These are phyloP conservation scores for Dioscorea dumetorum DNA, from an alignment of 106 monocot genomes.

Conservation along the genomic window DNA sequence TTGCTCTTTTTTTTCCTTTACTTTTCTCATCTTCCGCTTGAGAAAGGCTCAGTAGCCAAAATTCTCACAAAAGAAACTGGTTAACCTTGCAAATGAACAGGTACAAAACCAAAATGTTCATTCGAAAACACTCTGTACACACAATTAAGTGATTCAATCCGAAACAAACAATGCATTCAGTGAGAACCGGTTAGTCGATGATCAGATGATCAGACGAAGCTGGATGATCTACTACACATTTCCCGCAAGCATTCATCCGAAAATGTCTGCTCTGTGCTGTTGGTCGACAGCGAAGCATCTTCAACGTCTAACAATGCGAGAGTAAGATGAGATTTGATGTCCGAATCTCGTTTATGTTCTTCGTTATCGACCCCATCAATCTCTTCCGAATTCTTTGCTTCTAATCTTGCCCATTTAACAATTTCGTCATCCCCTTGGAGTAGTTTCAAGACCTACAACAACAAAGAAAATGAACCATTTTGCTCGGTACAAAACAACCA, in stretches of 20 bases:
- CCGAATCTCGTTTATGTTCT: conserved; percentile 12
- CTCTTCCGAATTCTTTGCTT: conserved; percentile 24
- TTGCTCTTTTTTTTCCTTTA: too few relatives aligned
- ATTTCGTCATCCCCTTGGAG: conserved; percentile 47
- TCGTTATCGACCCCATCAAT: conserved; percentile 30
- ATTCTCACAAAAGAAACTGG: too few relatives aligned
- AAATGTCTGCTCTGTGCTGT: conserved; percentile 48
- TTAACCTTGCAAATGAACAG: too few relatives aligned
- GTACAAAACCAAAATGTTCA: too few relatives aligned
- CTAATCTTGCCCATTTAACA: conserved; percentile 52
- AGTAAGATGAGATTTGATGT: conserved; percentile 78
- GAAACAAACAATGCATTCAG: too few relatives aligned
- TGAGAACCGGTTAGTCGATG: too few relatives aligned
- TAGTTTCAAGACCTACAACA: conserved; percentile 51
- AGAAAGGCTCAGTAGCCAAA: too few relatives aligned
- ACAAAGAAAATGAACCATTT: too few relatives aligned
- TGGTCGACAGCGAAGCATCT: conserved; percentile 39
- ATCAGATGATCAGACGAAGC: conserved; percentile 52
- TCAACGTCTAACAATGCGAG: conserved; percentile 73
- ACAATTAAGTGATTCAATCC: too few relatives aligned
- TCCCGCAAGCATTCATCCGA: conserved; percentile 65
- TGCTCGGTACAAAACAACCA: too few relatives aligned
- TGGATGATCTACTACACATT: conserved; percentile 59
- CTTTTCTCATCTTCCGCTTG: too few relatives aligned
- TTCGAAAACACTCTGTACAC: too few relatives aligned